Conservation (phyloP, 2,329 filamentous ascomycete species). For the Biscogniauxia marginata region DNA sequence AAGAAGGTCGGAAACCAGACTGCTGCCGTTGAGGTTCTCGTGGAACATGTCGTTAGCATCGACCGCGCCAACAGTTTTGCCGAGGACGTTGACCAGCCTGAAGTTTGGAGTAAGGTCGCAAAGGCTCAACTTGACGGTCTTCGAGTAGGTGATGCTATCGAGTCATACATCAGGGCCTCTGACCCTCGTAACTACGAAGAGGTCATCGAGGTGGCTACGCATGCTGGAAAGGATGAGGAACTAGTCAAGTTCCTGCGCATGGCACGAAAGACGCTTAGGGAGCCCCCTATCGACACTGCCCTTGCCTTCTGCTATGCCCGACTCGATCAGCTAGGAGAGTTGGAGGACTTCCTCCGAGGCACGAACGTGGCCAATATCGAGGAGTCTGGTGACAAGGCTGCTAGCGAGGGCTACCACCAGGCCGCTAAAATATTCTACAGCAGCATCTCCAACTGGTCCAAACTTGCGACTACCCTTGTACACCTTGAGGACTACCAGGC, state of each 20-base stretch:
- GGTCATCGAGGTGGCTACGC: conserved; percentile 93
- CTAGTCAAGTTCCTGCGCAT: conserved; percentile 95
- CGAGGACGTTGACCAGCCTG: conserved; percentile 87
- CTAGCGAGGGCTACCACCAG: conserved; percentile 89
- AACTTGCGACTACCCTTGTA: conserved; percentile 96
- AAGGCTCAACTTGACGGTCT: conserved; percentile 97
- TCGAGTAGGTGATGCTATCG: conserved; percentile 86
- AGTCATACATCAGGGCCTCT: conserved; percentile 93
- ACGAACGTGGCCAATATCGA: conserved; percentile 96
- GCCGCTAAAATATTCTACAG: conserved; percentile 98
- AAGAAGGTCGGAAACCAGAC: conserved; percentile 94
- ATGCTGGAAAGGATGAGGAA: conserved; percentile 96
- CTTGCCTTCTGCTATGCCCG: conserved; percentile 93
- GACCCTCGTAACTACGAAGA: conserved; percentile 93
- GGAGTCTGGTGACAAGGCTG: conserved; percentile 96
- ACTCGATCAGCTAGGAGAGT: conserved; percentile 84
- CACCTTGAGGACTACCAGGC: conserved; percentile 96
- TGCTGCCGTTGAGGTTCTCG: conserved; percentile 84
- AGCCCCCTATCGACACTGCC: conserved; percentile 89
- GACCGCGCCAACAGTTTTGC: conserved; percentile 95
- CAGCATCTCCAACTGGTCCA: conserved; percentile 99
- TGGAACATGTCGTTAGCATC: conserved; percentile 96
- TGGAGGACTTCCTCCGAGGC: conserved; percentile 91
- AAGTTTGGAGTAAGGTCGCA: conserved; percentile 97
- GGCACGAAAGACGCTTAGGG: conserved; percentile 94